Percentiles rank a stretch among this genome's conserved stretches.
Conservation (phyloP, 2,329 filamentous ascomycete species). For the Colletotrichum nymphaeae region DNA sequence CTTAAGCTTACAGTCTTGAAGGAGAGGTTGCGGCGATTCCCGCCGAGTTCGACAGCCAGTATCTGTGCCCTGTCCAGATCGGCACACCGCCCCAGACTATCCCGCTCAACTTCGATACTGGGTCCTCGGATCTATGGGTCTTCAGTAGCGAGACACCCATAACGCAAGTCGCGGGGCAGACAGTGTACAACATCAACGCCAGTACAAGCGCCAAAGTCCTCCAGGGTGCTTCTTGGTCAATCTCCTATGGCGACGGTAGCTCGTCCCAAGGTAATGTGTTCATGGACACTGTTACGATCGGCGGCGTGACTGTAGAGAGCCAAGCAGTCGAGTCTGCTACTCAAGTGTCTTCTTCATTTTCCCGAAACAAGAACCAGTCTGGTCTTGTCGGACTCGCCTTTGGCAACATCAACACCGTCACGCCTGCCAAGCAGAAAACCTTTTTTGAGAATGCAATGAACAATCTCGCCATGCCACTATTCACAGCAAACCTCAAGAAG, state of each 20-base stretch:
- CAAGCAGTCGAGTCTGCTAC: constrained; percentile 58
- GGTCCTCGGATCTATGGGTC: constrained; percentile 60
- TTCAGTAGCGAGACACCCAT: constrained; percentile 56
- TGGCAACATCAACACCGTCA: constrained; percentile 54
- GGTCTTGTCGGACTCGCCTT: constrained; percentile 59
- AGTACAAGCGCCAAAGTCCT: constrained; percentile 53
- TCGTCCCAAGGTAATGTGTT: constrained; percentile 56
- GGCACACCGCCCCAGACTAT: constrained; percentile 58
- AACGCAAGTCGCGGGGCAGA: constrained; percentile 49
- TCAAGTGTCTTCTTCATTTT: constrained; percentile 53
- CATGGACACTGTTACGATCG: constrained; percentile 54
- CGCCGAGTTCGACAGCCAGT: constrained; percentile 59
- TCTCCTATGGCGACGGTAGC: constrained; percentile 57
- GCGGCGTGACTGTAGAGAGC: constrained; percentile 50
- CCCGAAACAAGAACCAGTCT: constrained; percentile 49
- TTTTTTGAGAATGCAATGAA: constrained; percentile 52
- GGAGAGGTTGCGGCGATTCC: constrained; percentile 56
- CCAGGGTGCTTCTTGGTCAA: constrained; percentile 51
- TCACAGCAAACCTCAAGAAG: constrained; percentile 48
- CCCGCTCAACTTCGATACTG: constrained; percentile 55
- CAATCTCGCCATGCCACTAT: constrained; percentile 44
- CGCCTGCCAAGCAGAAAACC: constrained; percentile 52
- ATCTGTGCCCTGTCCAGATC: constrained; percentile 69
- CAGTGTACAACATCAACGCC: constrained; percentile 51
- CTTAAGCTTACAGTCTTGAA: constrained; percentile 36